Base-by-base conservation (phyloP, 352 stramenopile genomes). In the Phytophthora pinifolia region DNA sequence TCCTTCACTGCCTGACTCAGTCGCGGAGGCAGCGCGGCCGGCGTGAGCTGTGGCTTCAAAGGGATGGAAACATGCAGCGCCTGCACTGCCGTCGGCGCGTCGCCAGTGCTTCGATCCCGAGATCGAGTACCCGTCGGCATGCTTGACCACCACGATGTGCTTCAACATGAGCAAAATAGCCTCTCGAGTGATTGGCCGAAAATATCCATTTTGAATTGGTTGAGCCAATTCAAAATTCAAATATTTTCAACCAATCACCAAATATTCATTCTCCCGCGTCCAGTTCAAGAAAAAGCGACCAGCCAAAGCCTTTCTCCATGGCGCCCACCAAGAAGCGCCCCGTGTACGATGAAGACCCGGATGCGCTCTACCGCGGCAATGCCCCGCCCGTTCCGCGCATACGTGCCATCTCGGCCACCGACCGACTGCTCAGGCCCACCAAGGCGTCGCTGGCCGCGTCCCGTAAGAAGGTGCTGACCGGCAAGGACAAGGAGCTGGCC, bases 401-500 rank as follows among this genome's bases (percentile, higher is more conserved):
- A 37, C 67, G 65, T 5, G 60, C 74, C 0, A 91, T 91, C 47
- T 77, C 72, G 6, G 65, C 79, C 31, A 77, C 69, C 13, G 81
- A 79, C 47, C 75, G 81, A 38, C 74, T 91, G 31, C 63, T 91
- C 25, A 67, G 50, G 10, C 81, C 79, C 39, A 90, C 79, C 7
- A 53, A 72, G 31, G 64, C 72, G 30, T 91, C 83, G 54, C 56
- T 89, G 32, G 79, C 70, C 14, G 64, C 52, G 27, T 60, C 70
- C 0, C 59, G 74, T 13, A 54, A 65, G 36, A 83, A 86, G 54
- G 68, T 62, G 5, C 44, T 81, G 49, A 75, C 62, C 6, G 61
- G 72, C 8, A 70, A 74, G 27, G 65, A 76, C 32, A 86, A 85
- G 37, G 59, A 67, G 25, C 38, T 68, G 22, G 68, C 62, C 2